Conservation (phyloP, 2,329 filamentous ascomycete genomes). For the Penicillium sp. region DNA sequence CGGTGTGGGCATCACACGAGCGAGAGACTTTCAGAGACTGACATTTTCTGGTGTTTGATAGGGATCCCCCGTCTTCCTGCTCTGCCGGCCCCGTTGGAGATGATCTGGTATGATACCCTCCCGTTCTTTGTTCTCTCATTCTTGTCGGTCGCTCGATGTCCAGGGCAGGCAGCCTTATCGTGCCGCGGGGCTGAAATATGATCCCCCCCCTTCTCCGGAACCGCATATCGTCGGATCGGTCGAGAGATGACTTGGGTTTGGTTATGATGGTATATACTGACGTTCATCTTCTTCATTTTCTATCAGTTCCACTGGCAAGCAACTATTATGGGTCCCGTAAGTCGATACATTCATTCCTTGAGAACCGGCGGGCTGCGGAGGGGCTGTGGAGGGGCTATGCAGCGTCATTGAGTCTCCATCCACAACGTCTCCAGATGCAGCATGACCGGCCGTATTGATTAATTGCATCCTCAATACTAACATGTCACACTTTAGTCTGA, state of each 20-base stretch:
- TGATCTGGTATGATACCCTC: conserved; percentile 76
- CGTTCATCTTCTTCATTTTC: conserved; percentile 38
- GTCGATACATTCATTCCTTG: conserved; percentile 45
- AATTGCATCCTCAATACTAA: conserved; percentile 34
- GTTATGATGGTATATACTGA: conserved; percentile 24
- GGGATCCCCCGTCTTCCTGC: conserved; percentile 98
- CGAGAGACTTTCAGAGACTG: conserved; percentile 19
- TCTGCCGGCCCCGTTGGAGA: conserved; percentile 96
- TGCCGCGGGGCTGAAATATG: conserved; percentile 29
- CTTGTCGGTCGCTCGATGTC: conserved; percentile 16
- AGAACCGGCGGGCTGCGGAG: conserved; percentile 1
- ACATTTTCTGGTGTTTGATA: conserved; percentile 45
- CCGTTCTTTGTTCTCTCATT: conserved; percentile 8
- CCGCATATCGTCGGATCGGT: conserved; percentile 9
- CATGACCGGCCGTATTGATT: not conserved
- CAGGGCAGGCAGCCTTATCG: conserved; percentile 21
- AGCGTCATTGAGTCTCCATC: not conserved
- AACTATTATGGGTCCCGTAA: conserved; percentile 99
- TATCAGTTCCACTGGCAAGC: conserved; percentile 98
- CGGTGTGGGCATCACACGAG: conserved; percentile 5
- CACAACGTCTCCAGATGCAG: no score
- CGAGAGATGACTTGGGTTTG: not conserved
- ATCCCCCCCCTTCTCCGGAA: not conserved
- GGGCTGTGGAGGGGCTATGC: conserved; percentile 2
- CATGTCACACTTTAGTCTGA: conserved; percentile 66